Percentiles rank a stretch among this genome's conserved stretches.
phyloP scores from a whole-genome alignment of 2,329 filamentous ascomycete genomes.

The Stagonosporopsis vannaccii region DNA sequence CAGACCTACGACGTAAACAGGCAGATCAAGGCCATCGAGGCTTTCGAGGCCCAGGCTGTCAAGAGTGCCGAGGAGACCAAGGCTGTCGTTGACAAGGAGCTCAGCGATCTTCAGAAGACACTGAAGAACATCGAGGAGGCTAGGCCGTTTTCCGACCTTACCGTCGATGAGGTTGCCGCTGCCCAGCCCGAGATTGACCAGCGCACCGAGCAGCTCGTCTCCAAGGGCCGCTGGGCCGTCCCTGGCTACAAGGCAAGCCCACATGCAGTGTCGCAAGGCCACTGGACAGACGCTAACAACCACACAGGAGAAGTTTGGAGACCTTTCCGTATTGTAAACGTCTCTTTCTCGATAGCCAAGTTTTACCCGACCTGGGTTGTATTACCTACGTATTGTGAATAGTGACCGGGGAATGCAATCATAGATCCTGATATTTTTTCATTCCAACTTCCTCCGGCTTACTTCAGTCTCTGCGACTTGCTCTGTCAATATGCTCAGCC shows the following conservation, averaged over 20 bases:
- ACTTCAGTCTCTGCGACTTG: not conserved
- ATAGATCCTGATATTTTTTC: slow-evolving; percentile 29
- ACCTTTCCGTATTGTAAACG: slow-evolving; percentile 89
- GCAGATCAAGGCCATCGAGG: slow-evolving; percentile 98
- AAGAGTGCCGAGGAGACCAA: slow-evolving; percentile 98
- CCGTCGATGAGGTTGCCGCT: slow-evolving; percentile 93
- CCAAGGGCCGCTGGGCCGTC: slow-evolving; percentile 97
- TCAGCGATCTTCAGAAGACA: slow-evolving; percentile 92
- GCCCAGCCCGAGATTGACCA: slow-evolving; percentile 97
- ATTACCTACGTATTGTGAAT: slow-evolving; percentile 52
- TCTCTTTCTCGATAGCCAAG: slow-evolving; percentile 37
- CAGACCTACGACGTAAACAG: slow-evolving; percentile 88
- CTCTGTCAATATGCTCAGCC: not conserved
- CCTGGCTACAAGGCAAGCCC: slow-evolving; percentile 94
- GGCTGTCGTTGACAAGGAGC: slow-evolving; percentile 91
- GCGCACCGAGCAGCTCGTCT: slow-evolving; percentile 92
- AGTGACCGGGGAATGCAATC: slow-evolving; percentile 47
- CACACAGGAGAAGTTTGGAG: slow-evolving; percentile 94
- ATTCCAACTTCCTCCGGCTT: not conserved
- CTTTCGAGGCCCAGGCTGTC: slow-evolving; percentile 95
- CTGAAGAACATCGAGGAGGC: slow-evolving; percentile 97
- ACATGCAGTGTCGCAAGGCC: not conserved
- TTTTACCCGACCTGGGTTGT: slow-evolving; percentile 46
- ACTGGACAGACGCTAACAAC: slow-evolving; percentile 55
- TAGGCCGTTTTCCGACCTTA: slow-evolving; percentile 94